Base-by-base conservation (phyloP, 2,329 filamentous ascomycete genomes). In the Botrytis byssoidea region DNA sequence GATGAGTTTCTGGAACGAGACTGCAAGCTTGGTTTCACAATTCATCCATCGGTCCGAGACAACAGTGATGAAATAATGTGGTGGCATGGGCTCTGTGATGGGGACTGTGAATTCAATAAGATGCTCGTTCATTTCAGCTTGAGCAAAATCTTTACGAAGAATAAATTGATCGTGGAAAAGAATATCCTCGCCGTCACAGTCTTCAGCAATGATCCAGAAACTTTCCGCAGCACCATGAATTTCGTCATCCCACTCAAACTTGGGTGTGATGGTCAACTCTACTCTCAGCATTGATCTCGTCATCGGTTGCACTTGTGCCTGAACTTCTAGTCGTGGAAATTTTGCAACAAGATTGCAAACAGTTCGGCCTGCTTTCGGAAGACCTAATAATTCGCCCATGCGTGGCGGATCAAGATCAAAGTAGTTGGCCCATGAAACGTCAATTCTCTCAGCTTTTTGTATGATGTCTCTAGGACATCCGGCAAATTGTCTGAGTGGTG, bases 1-100 rank as follows among this genome's bases (percentile, higher is more conserved):
- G 61, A 97, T 92, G 42, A 99, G 87, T 82, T 98, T 98, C 82
- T 97, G 93, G 85, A 99, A 98, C 0, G 95, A 95, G 2, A 99
- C 92, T 0, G 95, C 92, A 71, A 99, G 86, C 81, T 95, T 94
- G 1, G 95, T 97, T 84, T 99, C 95, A 0, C 95, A 94, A 81
- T 97, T 94, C 94, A 99, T 98, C 96, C 96, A 99, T 78, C 96
- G 88, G 82, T 99, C 96, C 5, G 95, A 98, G 32, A 98, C 85
- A 57, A 99, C 89, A 0, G 94, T 96, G 79, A 99, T 94, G 84
- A 99, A 99, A 85, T 99, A 99, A 82, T 99, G 97, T 0, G 97
- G 96, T 22, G 96, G 96, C 93, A 98, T 97, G 0, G 97, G 97
- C 78, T 99, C 96, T 0, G 94, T 95, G 77, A 99, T 97, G 0